Evolutionary conservation across 2,329 filamentous ascomycete genomes (phyloP).

Genomic region (Colletotrichum phormii): DNA sequence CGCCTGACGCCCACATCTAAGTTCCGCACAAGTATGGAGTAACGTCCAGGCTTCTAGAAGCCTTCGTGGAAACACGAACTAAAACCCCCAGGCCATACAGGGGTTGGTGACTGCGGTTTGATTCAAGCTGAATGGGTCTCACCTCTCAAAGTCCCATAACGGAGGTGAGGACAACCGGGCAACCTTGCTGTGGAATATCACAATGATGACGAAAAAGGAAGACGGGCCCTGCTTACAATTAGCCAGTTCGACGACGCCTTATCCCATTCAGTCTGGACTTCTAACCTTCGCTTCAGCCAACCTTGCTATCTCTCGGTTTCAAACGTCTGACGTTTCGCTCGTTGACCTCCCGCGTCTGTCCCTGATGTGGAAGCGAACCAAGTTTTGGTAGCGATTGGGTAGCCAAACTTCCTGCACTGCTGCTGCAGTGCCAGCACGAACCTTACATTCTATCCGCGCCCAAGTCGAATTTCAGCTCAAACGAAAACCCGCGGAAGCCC

Average conservation of each 20-base stretch:
- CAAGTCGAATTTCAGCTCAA: slow-evolving; percentile 10
- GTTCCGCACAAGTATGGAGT: not conserved
- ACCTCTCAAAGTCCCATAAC: not conserved
- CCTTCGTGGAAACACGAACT: slow-evolving; percentile 16
- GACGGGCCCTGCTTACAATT: not conserved
- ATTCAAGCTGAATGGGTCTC: not conserved
- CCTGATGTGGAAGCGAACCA: not conserved
- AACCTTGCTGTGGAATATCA: not conserved
- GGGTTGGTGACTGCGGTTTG: not conserved
- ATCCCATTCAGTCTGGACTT: not conserved
- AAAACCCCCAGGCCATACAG: not conserved
- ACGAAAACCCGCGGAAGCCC: slow-evolving; percentile 21
- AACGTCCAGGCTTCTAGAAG: slow-evolving; percentile 28
- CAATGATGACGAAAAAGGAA: not conserved
- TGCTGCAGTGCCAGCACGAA: slow-evolving; percentile 11
- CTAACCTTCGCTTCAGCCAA: not conserved
- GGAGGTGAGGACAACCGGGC: not conserved
- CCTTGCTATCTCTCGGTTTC: slow-evolving; percentile 16
- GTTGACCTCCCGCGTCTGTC: slow-evolving; percentile 4
- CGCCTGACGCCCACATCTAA: not conserved
- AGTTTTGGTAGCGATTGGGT: not conserved
- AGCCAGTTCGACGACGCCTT: not conserved
- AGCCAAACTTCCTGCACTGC: not conserved
- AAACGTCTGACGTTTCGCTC: slow-evolving; percentile 35
- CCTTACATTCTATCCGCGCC: not conserved